Percentiles rank a stretch among this genome's conserved stretches.
phyloP scores from a whole-genome alignment of 2,329 filamentous ascomycete genomes.

The Cercospora sp. region DNA sequence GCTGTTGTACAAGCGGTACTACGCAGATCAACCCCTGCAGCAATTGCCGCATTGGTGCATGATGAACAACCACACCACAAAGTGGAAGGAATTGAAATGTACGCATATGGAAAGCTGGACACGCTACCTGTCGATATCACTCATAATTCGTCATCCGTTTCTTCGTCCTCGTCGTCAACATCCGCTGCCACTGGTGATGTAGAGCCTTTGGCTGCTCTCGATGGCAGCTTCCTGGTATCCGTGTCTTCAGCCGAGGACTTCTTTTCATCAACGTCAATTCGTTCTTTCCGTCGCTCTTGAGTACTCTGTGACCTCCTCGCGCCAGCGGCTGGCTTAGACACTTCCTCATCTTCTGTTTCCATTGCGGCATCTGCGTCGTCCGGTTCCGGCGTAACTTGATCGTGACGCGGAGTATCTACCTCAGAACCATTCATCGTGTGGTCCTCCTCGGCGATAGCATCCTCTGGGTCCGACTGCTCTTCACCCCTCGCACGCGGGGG shows the following conservation, averaged over 20 bases:
- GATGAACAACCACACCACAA: neutral
- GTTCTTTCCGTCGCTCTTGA: constrained; percentile 2
- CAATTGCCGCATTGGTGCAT: neutral
- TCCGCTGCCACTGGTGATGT: constrained; percentile 18
- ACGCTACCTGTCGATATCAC: neutral
- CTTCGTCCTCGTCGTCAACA: constrained; percentile 33
- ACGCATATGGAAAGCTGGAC: neutral
- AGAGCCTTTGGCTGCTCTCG: constrained; percentile 16
- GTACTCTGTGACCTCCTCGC: constrained; percentile 5
- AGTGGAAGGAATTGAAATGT: neutral
- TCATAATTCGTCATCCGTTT: constrained; percentile 40
- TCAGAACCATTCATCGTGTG: constrained; percentile 28
- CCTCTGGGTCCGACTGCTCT: constrained; percentile 20
- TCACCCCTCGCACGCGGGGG: constrained; percentile 40
- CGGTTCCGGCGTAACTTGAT: constrained; percentile 19
- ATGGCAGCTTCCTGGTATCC: constrained; percentile 26
- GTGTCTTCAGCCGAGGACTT: neutral
- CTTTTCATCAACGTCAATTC: constrained; percentile 22
- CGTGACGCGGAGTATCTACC: constrained; percentile 17
- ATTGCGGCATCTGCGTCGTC: constrained; percentile 10
- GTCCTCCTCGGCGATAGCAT: constrained; percentile 33
- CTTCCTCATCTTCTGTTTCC: constrained; percentile 11
- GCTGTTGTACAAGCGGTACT: constrained; percentile 4
- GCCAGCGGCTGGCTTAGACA: neutral
- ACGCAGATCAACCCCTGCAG: constrained; percentile 9